Percentiles rank a stretch among this genome's conserved stretches.
Conservation (phyloP, 2,329 filamentous ascomycete species). For the Fonsecaea monophora region DNA sequence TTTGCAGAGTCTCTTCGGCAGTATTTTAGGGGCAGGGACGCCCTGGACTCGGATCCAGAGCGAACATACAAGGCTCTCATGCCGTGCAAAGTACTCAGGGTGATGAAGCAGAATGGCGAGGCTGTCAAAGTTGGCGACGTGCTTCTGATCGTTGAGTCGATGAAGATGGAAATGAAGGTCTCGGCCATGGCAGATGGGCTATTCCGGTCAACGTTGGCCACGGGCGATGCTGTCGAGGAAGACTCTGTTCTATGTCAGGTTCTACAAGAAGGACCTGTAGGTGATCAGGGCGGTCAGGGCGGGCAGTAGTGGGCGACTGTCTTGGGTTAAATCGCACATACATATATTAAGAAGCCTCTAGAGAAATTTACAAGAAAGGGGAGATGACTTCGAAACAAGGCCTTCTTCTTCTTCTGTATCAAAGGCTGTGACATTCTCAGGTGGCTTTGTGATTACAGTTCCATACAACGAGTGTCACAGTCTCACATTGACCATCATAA, state of each 20-base stretch:
- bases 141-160: slow-evolving; percentile 49
- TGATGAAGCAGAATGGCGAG: slow-evolving; percentile 44
- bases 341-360: no score
- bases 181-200: slow-evolving; percentile 10
- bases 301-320: background rate
- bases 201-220: background rate
- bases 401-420: no score
- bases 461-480: no score
- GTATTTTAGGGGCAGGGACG: slow-evolving; percentile 30
- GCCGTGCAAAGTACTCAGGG: slow-evolving; percentile 46
- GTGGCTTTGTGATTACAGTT: no score
- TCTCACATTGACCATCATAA: no score
- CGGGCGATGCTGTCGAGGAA: slow-evolving; percentile 2
- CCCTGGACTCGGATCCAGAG: slow-evolving; percentile 28
- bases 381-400: no score
- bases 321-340: no score
- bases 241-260: slow-evolving; percentile 1
- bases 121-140: slow-evolving; percentile 43
- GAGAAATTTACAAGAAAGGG: no score
- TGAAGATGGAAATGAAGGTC: slow-evolving; percentile 52
- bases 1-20: slow-evolving; percentile 34
- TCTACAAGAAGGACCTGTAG: background rate
- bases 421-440: no score
- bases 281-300: background rate
- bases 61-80: slow-evolving; percentile 41